phyloP scores from a whole-genome alignment of 805 yeast genomes.

The Brettanomyces custersianus region DNA sequence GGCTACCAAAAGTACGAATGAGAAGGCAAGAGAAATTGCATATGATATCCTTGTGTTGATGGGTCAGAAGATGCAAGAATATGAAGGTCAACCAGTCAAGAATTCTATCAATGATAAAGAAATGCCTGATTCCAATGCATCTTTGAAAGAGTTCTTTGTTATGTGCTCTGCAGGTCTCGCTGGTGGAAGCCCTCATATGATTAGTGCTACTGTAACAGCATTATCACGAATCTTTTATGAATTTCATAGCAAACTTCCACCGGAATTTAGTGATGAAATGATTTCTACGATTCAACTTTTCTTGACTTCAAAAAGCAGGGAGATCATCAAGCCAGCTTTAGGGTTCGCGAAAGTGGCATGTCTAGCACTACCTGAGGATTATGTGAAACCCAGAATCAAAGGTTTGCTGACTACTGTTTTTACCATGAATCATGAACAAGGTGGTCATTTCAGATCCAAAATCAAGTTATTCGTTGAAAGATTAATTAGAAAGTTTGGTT shows the following conservation, averaged over 20 bases:
- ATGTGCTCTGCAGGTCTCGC: slow-evolving; percentile 96
- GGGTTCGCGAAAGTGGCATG: slow-evolving; percentile 92
- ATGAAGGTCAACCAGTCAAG: slow-evolving; percentile 52
- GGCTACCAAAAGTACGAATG: slow-evolving; percentile 87
- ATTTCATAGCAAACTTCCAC: slow-evolving; percentile 58
- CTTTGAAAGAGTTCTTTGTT: slow-evolving; percentile 75
- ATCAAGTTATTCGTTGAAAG: slow-evolving; percentile 92
- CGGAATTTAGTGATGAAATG: slow-evolving; percentile 59
- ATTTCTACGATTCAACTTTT: slow-evolving; percentile 83
- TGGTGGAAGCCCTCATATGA: slow-evolving; percentile 90
- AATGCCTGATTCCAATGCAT: slow-evolving; percentile 58
- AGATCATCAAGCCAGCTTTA: slow-evolving; percentile 87
- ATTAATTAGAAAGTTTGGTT: slow-evolving; percentile 83
- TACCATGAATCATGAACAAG: slow-evolving; percentile 93
- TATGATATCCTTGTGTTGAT: slow-evolving; percentile 67
- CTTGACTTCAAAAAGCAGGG: slow-evolving; percentile 83
- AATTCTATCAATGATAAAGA: slow-evolving; percentile 52
- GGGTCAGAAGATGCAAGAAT: slow-evolving; percentile 64
- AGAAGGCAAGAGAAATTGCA: slow-evolving; percentile 78
- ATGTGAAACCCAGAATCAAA: slow-evolving; percentile 56
- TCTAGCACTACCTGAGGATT: slow-evolving; percentile 69
- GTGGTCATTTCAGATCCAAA: slow-evolving; percentile 87
- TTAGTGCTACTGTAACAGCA: slow-evolving; percentile 91
- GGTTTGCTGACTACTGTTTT: slow-evolving; percentile 64
- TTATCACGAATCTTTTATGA: slow-evolving; percentile 81